Evolutionary conservation across 345 rosid genomes (phyloP), one percentile per base, ranked within the genome.

Genomic region (Odontarrhena argentea): DNA sequence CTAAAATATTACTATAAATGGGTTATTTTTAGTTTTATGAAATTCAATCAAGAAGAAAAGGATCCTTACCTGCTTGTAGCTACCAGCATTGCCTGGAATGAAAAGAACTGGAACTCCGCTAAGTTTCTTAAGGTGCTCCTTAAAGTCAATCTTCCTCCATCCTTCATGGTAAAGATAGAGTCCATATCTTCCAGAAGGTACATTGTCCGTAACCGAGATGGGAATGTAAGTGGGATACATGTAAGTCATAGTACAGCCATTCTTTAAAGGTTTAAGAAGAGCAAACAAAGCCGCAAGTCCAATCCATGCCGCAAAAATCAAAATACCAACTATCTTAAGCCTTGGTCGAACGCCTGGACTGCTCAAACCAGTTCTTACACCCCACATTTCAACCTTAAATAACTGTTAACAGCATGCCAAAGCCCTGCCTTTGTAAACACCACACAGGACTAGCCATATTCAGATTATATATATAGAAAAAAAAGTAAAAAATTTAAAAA

Each of bases 141-240:
- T 69, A 55, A 83, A 87, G 60, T 94, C 96, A 49, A 94, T 94
- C 82, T 85, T 94, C 73, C 80, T 87, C 99, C 99, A 94, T 1
- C 99, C 97, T 83, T 94, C 99, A 36, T 91, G 97, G 74, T 94
- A 94, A 80, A 88, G 79, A 77, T 84, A 82, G 73, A 94, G 67
- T 1, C 87, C 96, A 14, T 94, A 94, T 73, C 86, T 91, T 9
- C 78, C 76, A 7, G 88, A 60, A 0, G 87, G 73, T 35, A 61
- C 74, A 54, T 63, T 77, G 11, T 69, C 81, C 30, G 63, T 62
- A 5, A 79, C 66, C 6, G 95, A 80, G 61, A 94, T 85, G 0
- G 97, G 97, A 65, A 94, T 82, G 55, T 94, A 94, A 1, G 96
- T 94, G 0, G 99, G 99, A 84, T 94, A 88, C 99, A 94, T 91